These are phyloP conservation scores for Hypocreales sp. DNA, from an alignment of 2,329 filamentous ascomycete species.

Conservation along the genomic window DNA sequence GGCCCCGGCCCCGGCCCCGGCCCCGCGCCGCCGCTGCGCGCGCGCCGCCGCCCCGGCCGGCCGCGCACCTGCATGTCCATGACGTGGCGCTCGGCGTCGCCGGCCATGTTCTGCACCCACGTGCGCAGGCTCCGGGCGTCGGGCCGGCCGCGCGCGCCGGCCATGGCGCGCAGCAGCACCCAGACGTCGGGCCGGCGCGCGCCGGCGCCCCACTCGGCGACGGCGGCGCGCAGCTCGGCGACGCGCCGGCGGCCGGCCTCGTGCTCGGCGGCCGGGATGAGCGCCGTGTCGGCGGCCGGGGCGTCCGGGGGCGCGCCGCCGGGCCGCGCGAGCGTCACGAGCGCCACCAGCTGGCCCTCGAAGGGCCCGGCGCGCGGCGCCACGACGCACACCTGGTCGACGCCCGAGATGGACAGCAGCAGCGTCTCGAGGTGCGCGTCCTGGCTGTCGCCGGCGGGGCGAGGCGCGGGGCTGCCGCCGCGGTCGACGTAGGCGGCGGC, in stretches of 20 bases:
- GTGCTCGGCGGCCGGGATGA: slow-evolving; percentile 16
- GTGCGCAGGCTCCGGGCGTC: slow-evolving; percentile 31
- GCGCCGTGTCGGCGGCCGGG: slow-evolving; percentile 14
- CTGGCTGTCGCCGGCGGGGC: neutral
- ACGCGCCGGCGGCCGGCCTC: slow-evolving; percentile 25
- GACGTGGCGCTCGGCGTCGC: slow-evolving; percentile 28
- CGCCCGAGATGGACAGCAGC: slow-evolving; percentile 21
- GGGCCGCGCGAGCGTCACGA: slow-evolving; percentile 22
- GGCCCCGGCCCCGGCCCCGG: neutral
- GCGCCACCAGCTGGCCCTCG: slow-evolving; percentile 31
- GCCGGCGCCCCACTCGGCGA: slow-evolving; percentile 18
- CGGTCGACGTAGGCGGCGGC: slow-evolving; percentile 3
- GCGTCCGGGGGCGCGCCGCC: slow-evolving; percentile 8
- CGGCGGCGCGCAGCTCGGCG: slow-evolving; percentile 22
- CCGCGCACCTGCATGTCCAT: slow-evolving; percentile 27
- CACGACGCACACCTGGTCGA: slow-evolving; percentile 26
- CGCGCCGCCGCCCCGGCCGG: too few species aligned
- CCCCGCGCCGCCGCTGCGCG: too few species aligned
- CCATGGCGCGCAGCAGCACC: slow-evolving; percentile 31
- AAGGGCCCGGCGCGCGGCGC: slow-evolving; percentile 32
- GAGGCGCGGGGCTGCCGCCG: neutral
- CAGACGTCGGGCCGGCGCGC: slow-evolving; percentile 27
- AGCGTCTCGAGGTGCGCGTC: slow-evolving; percentile 17
- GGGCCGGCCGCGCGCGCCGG: slow-evolving; percentile 20
- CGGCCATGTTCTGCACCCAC: slow-evolving; percentile 37